Evolutionary conservation across 768 basidiomycete genomes (phyloP), one percentile per base, ranked within the genome.

Genomic region (Saitozyma podzolica): DNA sequence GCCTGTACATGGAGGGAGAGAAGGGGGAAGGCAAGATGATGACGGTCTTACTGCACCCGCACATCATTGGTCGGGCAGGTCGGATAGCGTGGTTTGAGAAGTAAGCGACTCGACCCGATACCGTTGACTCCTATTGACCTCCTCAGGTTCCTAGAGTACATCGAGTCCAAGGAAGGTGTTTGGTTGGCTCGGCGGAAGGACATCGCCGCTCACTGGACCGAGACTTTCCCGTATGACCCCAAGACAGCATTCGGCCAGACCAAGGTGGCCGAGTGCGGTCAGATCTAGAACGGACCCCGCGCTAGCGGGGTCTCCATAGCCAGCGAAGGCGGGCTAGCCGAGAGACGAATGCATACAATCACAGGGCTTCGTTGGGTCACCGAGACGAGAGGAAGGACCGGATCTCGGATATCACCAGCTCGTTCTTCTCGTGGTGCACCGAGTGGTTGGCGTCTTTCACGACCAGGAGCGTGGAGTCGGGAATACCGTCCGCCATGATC

Each of bases 1-100:
- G 60, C 49, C 39, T 68, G 58, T 62, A 59, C 48, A 64, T 65
- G 51, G 67, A 68, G 56, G 67, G 67, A 8, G 56, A 65, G 40
- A 48, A 53, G 11, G 64, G 67, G 14, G 67, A 65, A 45, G 56
- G 64, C 4, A 68, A 68, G 58, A 68, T 68, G 67, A 61, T 57
- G 70, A 66, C 66, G 7, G 66, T 72, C 17, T n/a, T 62, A 20
- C 64, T 67, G n/a, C 69, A 68, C 61, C 72, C 69, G 20, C 72
- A 69, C 53, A 67, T 70, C 56, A 66, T 68, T 50, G 70, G 67
- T 52, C 62, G 66, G 16, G 52, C 56, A 1, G 47, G 47, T 20
- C 50, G 67, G 20, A 48, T 57, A 3, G 43, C 20, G n/a, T 65
- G 58, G 63, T 47, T 68, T 39, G 61, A 68, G 45, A 61, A 65